Evolutionary conservation across 228 moss, liverwort and hornwort species (phyloP).

Genomic region (Sphagnum magellanicum): DNA sequence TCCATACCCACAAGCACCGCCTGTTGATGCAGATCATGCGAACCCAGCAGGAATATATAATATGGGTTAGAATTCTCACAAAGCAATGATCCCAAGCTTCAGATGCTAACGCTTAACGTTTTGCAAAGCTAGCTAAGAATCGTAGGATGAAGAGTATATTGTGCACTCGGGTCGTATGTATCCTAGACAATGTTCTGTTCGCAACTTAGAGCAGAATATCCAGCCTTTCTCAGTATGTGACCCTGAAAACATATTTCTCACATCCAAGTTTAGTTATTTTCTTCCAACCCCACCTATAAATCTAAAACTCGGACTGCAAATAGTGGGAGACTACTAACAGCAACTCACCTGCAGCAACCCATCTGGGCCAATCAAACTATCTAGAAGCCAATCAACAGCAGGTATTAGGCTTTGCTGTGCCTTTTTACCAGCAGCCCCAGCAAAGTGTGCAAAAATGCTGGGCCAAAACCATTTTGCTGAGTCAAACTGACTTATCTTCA

Average conservation of each 20-base stretch:
- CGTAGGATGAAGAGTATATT: background rate
- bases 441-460: background rate
- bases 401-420: too few relatives aligned
- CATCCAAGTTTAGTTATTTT: too few relatives aligned
- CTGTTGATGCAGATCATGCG: background rate
- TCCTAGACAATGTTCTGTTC: background rate
- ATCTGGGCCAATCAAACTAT: too few relatives aligned
- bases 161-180: background rate
- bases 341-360: too few relatives aligned
- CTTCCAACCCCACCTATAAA: too few relatives aligned
- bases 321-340: too few relatives aligned
- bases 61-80: background rate
- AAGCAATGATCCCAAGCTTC: background rate
- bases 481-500: background rate
- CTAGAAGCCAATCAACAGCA: too few relatives aligned
- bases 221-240: too few relatives aligned
- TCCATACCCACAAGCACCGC: conserved; percentile 9
- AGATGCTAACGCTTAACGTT: background rate
- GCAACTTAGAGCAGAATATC: background rate
- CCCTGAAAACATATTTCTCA: too few relatives aligned
- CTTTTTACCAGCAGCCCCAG: background rate
- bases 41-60: too few relatives aligned
- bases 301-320: too few relatives aligned
- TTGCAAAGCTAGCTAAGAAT: background rate
- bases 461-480: background rate